Evolutionary conservation across 192 early-diverging fungal species (phyloP), one percentile per base, ranked within the genome.

Genomic region (Podila clonocystis): DNA sequence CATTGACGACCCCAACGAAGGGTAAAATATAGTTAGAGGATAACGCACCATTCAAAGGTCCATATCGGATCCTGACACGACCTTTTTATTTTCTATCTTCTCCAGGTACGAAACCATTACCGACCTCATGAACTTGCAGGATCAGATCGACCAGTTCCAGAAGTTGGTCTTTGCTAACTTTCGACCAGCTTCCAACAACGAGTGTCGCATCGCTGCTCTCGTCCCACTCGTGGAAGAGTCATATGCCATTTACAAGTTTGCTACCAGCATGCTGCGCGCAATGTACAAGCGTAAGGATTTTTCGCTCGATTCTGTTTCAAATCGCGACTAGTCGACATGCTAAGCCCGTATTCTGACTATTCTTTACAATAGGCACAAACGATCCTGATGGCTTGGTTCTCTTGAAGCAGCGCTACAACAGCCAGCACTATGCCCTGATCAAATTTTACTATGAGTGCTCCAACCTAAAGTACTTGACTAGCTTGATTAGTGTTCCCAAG

Each of bases 1-100:
- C 62, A 94, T 97, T 59, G 94, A 97, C 70, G 98, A 99, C 84
- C 98, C 98, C 29, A 98, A 99, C 83, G 98, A 98, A 89, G 98
- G 98, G 87, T 94, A 85, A 50, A 73, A 67, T 9, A 34, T n/a
- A 20, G 24, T 60, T 9, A 45, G 11, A 45, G 41, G 0, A 15
- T 45, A 17, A 45, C 15, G 41, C 15, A 45, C 13, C 41, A 45
- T 45, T 45, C 15, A 15, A 36, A 17, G 15, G 17, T 15, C 41
- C 13, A 45, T 45, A 45, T 45, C 15, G 17, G 15, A 15, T 17
- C 17, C 41, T 45, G 41, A 45, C 41, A 15, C 41, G 13, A 17
- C 50, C 26, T 60, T 45, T 28, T 34, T 28, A 34, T 49, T 50
- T 49, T 29, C 29, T 15, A 58, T 45, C 6, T 48, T 58, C 36